These are phyloP conservation scores for Calendula officinalis DNA, from an alignment of 129 eudicot genomes.

Conservation along the genomic window DNA sequence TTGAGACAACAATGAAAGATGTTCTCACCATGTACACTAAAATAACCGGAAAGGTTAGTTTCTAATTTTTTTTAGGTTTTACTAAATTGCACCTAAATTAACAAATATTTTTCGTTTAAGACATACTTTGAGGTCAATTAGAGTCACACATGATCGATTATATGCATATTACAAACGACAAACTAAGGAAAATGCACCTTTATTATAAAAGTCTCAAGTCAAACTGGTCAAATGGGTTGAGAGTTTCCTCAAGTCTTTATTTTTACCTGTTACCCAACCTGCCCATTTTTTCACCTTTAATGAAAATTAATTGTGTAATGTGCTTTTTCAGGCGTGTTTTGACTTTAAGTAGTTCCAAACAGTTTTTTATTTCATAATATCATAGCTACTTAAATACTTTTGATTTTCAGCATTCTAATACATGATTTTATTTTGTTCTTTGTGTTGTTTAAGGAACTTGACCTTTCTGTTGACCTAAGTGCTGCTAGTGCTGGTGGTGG, in stretches of 20 bases:
- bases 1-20: conserved; percentile 80
- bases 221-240: not conserved
- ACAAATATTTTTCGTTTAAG: not conserved
- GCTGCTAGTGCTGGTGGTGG: conserved; percentile 69
- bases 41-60: conserved; percentile 82
- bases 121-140: not conserved
- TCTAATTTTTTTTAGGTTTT: not conserved
- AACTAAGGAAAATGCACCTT: not conserved
- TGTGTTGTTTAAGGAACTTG: conserved; percentile 52
- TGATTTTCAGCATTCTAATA: conserved; percentile 8
- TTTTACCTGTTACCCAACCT: not conserved
- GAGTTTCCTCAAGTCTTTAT: not conserved
- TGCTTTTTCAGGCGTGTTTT: conserved; percentile 10
- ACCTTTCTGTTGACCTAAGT: conserved; percentile 79
- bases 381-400: not conserved
- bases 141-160: not conserved
- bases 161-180: conserved; percentile 14
- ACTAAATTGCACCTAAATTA: not conserved
- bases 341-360: not conserved
- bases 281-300: not conserved
- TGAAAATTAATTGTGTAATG: not conserved
- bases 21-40: conserved; percentile 74
- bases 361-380: not conserved
- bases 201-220: not conserved
- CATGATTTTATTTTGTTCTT: not conserved